Evolutionary conservation across 495 filamentous ascomycete species (phyloP), one percentile per base, ranked within the genome.

Genomic region (Gamarada debralockiae): DNA sequence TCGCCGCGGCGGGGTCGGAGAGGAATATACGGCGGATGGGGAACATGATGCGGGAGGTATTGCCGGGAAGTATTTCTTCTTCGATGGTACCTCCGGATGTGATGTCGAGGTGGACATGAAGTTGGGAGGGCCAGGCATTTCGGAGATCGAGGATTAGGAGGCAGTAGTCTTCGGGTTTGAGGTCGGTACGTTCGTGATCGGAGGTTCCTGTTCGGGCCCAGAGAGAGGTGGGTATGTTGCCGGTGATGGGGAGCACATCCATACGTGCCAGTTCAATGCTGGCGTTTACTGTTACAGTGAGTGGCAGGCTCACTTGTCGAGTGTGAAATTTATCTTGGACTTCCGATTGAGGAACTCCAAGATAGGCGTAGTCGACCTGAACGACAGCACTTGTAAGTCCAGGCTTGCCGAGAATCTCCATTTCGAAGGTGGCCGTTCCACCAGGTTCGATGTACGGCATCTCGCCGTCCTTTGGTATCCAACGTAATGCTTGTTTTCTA

Each of bases 231-330:
- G 76, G 76, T 25, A 83, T 65, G 50, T 63, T 64, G 6, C 76
- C 70, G 23, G 71, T 70, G 7, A 96, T 79, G 6, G 90, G 87
- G 0, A 95, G 65, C 31, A 95, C 75, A 65, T 96, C 90, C 58
- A 87, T 82, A 20, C 86, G 80, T 37, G 81, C 77, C 14, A 96
- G 71, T 56, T 95, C 87, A 17, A 96, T 74, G 60, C 88, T 91
- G 12, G 91, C 88, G 65, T 96, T 96, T 33, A 97, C 92, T 3
- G 92, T 96, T 18, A 96, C 77, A 0, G 87, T 90, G 45, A 97
- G 68, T 8, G 90, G 89, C 34, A 95, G 75, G 33, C 84, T 83
- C 20, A 96, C 70, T 58, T 92, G 86, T 43, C 92, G 80, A 14
- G 92, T 96, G 62, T 89, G 90, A 59, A 96, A 93, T 23, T 78